Conservation (phyloP, 371 early-diverging fungal species). For the Mortierella sp. region DNA sequence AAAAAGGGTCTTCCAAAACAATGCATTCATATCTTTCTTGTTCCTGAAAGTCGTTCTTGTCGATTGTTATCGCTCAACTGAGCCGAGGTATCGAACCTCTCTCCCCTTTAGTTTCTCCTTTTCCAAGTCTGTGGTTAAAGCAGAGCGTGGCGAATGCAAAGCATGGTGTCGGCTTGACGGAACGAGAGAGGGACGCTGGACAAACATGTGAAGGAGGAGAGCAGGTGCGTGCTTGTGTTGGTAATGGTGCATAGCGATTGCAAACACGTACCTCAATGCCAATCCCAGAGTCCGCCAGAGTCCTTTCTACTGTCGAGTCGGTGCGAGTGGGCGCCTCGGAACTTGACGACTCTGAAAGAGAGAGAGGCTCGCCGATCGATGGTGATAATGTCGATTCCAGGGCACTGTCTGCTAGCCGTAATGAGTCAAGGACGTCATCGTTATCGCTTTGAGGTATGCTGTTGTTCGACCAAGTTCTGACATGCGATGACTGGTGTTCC, state of each 20-base stretch:
- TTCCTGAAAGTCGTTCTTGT: background rate
- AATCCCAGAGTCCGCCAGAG: slow-evolving; percentile 26
- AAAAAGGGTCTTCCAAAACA: slow-evolving; percentile 11
- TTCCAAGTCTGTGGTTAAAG: background rate
- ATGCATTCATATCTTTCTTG: background rate
- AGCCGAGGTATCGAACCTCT: background rate
- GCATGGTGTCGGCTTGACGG: background rate
- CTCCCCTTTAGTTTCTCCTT: background rate
- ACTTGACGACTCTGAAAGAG: background rate
- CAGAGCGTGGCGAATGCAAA: slow-evolving; percentile 3
- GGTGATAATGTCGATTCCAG: background rate
- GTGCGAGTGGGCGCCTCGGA: background rate
- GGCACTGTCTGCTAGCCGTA: background rate
- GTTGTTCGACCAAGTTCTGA: slow-evolving; percentile 19
- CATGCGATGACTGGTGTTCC: slow-evolving; percentile 3
- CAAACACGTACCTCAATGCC: slow-evolving; percentile 30
- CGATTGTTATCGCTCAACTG: background rate
- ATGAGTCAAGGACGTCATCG: background rate
- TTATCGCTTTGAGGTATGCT: background rate
- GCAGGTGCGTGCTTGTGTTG: background rate
- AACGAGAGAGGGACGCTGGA: background rate
- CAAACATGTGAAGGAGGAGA: slow-evolving; percentile 6
- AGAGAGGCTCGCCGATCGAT: background rate
- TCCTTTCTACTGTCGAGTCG: slow-evolving; percentile 3
- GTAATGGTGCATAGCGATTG: background rate